Evolutionary conservation across 169 alveolate genomes (phyloP).

Genomic region (Eimeria sp.): DNA sequence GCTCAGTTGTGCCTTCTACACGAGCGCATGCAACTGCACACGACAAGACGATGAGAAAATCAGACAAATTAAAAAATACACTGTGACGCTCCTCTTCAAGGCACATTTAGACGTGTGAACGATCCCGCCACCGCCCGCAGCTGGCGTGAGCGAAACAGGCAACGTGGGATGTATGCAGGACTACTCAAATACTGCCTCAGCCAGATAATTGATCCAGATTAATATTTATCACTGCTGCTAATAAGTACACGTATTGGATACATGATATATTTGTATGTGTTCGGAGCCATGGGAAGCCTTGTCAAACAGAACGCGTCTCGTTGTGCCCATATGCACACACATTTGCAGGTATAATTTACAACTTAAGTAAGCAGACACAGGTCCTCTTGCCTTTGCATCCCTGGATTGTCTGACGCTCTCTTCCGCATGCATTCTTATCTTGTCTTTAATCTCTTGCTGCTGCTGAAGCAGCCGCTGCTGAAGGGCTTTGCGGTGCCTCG

Average conservation of each 20-base stretch:
- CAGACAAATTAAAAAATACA: not conserved
- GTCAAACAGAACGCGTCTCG: not conserved
- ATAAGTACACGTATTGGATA: not conserved
- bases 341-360: not conserved
- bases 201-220: not conserved
- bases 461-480: slow-evolving; percentile 59
- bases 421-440: slow-evolving; percentile 64
- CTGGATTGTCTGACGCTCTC: slow-evolving; percentile 69
- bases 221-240: not conserved
- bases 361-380: not conserved
- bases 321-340: not conserved
- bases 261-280: not conserved
- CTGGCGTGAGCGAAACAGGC: not conserved
- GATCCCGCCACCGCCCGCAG: not conserved
- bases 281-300: not conserved
- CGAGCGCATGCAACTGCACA: not conserved
- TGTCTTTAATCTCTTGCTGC: slow-evolving; percentile 51
- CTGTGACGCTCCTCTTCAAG: not conserved
- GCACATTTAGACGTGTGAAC: not conserved
- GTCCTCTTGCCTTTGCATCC: slow-evolving; percentile 66
- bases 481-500: slow-evolving; percentile 53
- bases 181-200: not conserved
- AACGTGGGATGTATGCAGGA: not conserved
- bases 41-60: not conserved
- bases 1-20: not conserved